Evolutionary conservation across 78 protist genomes (phyloP), one percentile per base, ranked within the genome.

Genomic region (Dictyostelium brefeldianum): DNA sequence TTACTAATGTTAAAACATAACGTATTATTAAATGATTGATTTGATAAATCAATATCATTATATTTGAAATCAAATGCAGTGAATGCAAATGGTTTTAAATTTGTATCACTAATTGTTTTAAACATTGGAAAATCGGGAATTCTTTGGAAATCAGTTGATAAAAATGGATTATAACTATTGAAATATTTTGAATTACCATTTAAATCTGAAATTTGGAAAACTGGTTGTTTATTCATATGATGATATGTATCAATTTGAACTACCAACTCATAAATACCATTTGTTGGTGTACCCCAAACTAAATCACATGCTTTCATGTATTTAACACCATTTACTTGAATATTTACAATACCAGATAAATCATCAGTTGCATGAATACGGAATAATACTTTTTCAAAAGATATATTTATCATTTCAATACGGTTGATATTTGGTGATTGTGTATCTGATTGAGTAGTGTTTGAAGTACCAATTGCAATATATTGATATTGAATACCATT

Each of bases 191-290:
- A 51, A 51, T 51, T 14, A 51, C 56, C 43, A 36, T 36, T 36
- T 36, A 36, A 36, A 36, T 36, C 43, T 1, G 43, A 36, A 36
- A 36, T 36, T 36, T 36, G 43, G 43, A 36, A 36, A 36, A 2
- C 2, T 36, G 43, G 43, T 36, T 36, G 43, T 36, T 36, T 36
- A 36, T 36, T 36, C 1, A 3, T 36, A 3, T 36, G 43, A 2
- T 3, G 43, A 2, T 36, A 36, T 36, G 43, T 36, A 36, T 36
- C 43, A 36, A 36, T 36, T 36, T 36, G 43, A 36, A 36, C 79
- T 9, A 73, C 56, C 12, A 18, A 1, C n/a, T 73, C 79, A 73
- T 73, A 73, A 47, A 73, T 31, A 43, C 79, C 79, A 73, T 73
- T 73, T 7, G 20, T n/a, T 14, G 43, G 43, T 20, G 17, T 29